phyloP scores from a whole-genome alignment of 768 basidiomycete genomes.

The Pleurotus djamor region DNA sequence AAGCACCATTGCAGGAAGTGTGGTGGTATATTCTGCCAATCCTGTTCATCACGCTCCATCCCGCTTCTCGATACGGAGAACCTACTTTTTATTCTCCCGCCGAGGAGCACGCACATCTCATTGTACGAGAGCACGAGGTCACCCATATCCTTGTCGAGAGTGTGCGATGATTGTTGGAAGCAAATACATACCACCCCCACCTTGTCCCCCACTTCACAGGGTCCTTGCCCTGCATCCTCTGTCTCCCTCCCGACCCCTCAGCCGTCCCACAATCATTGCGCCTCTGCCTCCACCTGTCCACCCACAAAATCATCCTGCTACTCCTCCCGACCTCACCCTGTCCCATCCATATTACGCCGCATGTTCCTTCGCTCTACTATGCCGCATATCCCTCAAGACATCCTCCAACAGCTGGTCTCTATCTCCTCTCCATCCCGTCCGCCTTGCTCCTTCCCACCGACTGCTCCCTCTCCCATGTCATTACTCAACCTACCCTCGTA shows the following conservation, averaged over 20 bases:
- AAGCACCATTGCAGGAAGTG: constrained; percentile 87
- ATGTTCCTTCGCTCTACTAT: constrained; percentile 24
- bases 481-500: constrained; percentile 37
- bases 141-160: constrained; percentile 55
- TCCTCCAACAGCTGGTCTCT: constrained; percentile 1
- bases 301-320: constrained; percentile 9
- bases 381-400: constrained; percentile 18
- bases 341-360: constrained; percentile 13
- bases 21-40: constrained; percentile 71
- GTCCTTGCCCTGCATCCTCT: constrained; percentile 13
- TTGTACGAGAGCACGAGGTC: constrained; percentile 55
- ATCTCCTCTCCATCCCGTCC: constrained; percentile 26
- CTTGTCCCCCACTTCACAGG: constrained; percentile 13
- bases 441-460: constrained; percentile 12
- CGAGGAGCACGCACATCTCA: constrained; percentile 60
- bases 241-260: constrained; percentile 15
- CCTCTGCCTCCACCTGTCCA: constrained; percentile 17
- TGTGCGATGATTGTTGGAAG: constrained; percentile 78
- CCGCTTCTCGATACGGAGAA: constrained; percentile 71
- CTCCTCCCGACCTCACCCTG: constrained; percentile 30
- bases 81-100: constrained; percentile 70
- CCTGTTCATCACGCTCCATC: constrained; percentile 59
- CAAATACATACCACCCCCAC: constrained; percentile 49
- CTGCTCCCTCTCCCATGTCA: constrained; percentile 21
- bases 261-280: constrained; percentile 17